Evolutionary conservation across 2,329 filamentous ascomycete genomes (phyloP), one percentile per base, ranked within the genome.

Genomic region (Stagonosporopsis cucurbitacearum): DNA sequence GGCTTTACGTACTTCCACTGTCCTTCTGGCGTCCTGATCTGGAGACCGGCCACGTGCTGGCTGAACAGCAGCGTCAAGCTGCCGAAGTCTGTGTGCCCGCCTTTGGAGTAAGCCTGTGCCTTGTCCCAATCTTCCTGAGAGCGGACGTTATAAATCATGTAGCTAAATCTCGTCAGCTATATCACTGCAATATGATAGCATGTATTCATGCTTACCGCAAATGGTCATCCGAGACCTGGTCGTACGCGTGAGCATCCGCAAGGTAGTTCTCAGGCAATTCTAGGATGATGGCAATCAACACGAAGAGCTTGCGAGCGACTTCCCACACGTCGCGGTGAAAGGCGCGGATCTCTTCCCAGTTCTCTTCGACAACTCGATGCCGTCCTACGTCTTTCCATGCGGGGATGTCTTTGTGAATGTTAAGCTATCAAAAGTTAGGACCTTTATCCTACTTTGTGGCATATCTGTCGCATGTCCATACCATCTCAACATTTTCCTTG

Each of bases 31-130:
- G 58, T 73, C 64, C 45, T 50, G 17, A 86, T 82, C 59, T 86
- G 84, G 1, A 86, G 72, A 0, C 80, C 83, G 0, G 83, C 82
- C 0, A 86, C 80, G 0, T 84, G 84, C 59, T 86, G 84, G 0
- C 83, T 76, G 71, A 86, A 86, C 0, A 86, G 74, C 4, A 86
- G 69, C 0, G 84, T 86, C 1, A 85, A 73, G 0, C 80, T 81
- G 0, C 83, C 83, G 0, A 86, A 72, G 57, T 86, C 84, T 0
- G 83, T 86, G 58, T 86, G 83, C 0, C 83, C 83, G 8, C 56
- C 53, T 37, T 57, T 57, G 58, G 50, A 75, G 71, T 73, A 35
- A 66, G 71, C 1, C 76, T 78, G 62, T 2, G 58, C 48, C 79
- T 75, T 35, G 75, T 76, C 76, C 58, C 61, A 55, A 19, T 64